Conservation (phyloP, 1,139 yeast genomes). For the Tardiomyces digboiensis region DNA sequence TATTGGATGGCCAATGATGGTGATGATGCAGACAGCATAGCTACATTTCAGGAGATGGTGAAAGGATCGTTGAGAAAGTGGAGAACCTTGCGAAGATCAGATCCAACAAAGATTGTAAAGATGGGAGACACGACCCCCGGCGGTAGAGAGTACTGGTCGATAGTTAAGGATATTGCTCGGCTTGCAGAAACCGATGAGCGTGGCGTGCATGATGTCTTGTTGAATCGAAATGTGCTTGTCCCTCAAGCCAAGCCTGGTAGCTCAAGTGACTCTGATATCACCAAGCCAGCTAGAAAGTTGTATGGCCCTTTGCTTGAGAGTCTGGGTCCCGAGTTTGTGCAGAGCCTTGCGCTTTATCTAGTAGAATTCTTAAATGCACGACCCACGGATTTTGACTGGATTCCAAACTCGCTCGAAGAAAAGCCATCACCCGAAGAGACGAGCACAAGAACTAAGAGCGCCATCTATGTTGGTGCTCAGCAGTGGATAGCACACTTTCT, state of each 20-base stretch:
- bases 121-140: conserved; percentile 13
- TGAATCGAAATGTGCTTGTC: conserved; percentile 21
- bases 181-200: conserved; percentile 11
- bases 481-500: background rate
- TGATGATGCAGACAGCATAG: conserved; percentile 10
- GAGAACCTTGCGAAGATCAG: conserved; percentile 38
- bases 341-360: background rate
- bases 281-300: background rate
- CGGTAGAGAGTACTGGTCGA: conserved; percentile 10
- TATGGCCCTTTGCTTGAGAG: conserved; percentile 1
- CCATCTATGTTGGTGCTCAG: background rate
- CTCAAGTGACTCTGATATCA: background rate
- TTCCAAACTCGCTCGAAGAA: background rate
- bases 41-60: conserved; percentile 15
- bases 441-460: background rate
- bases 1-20: conserved; percentile 54
- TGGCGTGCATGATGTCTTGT: conserved; percentile 16
- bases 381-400: background rate
- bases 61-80: conserved; percentile 25
- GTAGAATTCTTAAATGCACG: background rate
- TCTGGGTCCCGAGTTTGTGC: background rate
- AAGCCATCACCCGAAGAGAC: background rate
- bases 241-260: conserved; percentile 9
- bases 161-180: conserved; percentile 10
- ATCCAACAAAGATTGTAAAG: conserved; percentile 29